phyloP scores from a whole-genome alignment of 2,329 filamentous ascomycete genomes.

The Drechslerella coelobrocha region DNA sequence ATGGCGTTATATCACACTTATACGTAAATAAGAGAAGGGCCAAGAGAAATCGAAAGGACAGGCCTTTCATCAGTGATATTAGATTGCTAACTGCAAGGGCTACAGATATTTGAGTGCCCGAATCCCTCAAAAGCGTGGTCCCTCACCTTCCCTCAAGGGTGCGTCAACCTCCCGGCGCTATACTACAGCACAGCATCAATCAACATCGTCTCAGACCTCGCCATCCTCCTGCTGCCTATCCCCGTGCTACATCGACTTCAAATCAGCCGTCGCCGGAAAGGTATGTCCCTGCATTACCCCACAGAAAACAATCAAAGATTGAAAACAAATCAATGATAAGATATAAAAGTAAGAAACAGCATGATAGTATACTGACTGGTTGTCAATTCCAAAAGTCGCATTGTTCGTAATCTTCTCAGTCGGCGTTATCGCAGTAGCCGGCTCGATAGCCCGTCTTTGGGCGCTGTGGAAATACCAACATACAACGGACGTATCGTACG shows the following conservation, averaged over 20 bases:
- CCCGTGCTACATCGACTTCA: constrained; percentile 62
- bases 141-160: constrained; percentile 54
- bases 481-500: constrained; percentile 40
- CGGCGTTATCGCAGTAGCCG: constrained; percentile 24
- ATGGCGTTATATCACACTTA: constrained; percentile 56
- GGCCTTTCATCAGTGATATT: background rate
- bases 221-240: constrained; percentile 62
- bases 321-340: too few species aligned
- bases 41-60: background rate
- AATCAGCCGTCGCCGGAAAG: constrained; percentile 58
- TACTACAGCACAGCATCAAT: constrained; percentile 60
- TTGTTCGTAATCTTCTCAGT: constrained; percentile 32
- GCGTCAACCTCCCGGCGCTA: constrained; percentile 58
- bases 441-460: constrained; percentile 34
- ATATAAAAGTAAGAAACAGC: too few species aligned
- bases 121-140: constrained; percentile 54
- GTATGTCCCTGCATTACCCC: constrained; percentile 14
- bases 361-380: too few species aligned
- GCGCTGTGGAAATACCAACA: constrained; percentile 42
- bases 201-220: constrained; percentile 62
- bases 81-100: background rate
- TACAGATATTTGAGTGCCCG: constrained; percentile 56
- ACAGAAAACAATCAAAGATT: background rate
- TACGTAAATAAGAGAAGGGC: constrained; percentile 10
- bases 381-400: constrained; percentile 10